Evolutionary conservation across 768 basidiomycete genomes (phyloP).

Genomic region (Daedaleopsis nitida): DNA sequence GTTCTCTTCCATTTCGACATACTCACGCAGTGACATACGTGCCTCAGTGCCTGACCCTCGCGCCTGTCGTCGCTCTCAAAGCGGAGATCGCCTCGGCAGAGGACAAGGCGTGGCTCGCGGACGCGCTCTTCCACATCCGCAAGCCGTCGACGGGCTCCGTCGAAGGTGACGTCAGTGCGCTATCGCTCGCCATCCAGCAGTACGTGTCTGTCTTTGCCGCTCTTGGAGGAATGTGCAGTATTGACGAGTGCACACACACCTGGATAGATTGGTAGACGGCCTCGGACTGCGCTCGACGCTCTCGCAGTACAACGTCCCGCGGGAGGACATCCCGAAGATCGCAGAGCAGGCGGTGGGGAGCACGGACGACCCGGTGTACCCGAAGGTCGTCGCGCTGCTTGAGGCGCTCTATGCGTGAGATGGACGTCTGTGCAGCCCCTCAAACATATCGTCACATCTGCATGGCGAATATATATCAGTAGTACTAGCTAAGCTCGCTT

Average conservation of each 20-base stretch:
- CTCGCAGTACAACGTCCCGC: constrained; percentile 64
- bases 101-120: constrained; percentile 62
- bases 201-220: constrained; percentile 34
- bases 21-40: background rate
- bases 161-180: constrained; percentile 59
- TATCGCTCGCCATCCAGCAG: constrained; percentile 58
- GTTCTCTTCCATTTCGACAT: background rate
- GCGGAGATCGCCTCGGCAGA: constrained; percentile 58
- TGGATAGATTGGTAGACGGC: constrained; percentile 53
- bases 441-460: too few species aligned
- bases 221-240: background rate
- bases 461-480: too few species aligned
- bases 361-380: constrained; percentile 38
- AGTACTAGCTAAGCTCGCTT: too few species aligned
- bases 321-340: constrained; percentile 52
- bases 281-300: constrained; percentile 64
- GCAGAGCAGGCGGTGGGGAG: constrained; percentile 49
- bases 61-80: constrained; percentile 61
- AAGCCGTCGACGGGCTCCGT: constrained; percentile 63
- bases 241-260: background rate
- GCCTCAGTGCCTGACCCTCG: constrained; percentile 68
- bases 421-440: too few species aligned
- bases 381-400: constrained; percentile 51
- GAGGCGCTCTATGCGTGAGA: constrained; percentile 43
- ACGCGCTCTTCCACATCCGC: constrained; percentile 57